Percentiles rank a stretch among this genome's conserved stretches.
Conservation (phyloP, 225 moss, liverwort and hornwort species). For the Physcomitrium patens region DNA sequence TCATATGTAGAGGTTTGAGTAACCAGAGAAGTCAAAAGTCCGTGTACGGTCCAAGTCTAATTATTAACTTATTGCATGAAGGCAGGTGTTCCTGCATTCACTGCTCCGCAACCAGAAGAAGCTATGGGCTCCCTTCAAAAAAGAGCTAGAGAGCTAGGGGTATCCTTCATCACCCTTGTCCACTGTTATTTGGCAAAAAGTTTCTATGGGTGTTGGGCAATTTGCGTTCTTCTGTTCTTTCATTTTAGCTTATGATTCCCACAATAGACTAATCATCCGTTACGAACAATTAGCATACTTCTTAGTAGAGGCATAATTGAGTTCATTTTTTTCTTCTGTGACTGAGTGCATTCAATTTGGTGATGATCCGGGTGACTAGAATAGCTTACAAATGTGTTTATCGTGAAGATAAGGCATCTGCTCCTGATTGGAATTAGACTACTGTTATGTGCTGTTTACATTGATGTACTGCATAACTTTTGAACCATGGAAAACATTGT, state of each 20-base stretch:
- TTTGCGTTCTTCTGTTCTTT: conserved; percentile 5
- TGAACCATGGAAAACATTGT: not conserved
- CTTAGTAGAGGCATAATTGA: too few species aligned
- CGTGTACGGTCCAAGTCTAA: conserved; percentile 41
- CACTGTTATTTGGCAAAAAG: conserved; percentile 14
- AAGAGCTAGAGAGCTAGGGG: conserved; percentile 73
- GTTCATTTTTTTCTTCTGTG: too few species aligned
- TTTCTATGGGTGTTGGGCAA: not conserved
- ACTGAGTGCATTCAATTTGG: too few species aligned
- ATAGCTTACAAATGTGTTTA: too few species aligned
- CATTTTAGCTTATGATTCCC: not conserved
- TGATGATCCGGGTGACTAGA: too few species aligned
- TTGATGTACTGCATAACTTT: not conserved
- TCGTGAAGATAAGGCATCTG: not conserved
- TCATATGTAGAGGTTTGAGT: conserved; percentile 21
- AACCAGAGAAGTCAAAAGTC: conserved; percentile 23
- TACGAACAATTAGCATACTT: not conserved
- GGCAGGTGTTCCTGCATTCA: conserved; percentile 96
- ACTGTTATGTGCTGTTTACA: too few species aligned
- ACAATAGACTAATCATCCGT: not conserved
- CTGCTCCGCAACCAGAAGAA: conserved; percentile 87
- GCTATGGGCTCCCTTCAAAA: conserved; percentile 83
- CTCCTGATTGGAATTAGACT: not conserved
- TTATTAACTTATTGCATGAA: conserved; percentile 50
- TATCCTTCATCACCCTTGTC: conserved; percentile 35